Percentiles rank a stretch among this genome's conserved stretches.
These are phyloP conservation scores for Allium sativum DNA, from an alignment of 106 monocot genomes.

Conservation along the genomic window DNA sequence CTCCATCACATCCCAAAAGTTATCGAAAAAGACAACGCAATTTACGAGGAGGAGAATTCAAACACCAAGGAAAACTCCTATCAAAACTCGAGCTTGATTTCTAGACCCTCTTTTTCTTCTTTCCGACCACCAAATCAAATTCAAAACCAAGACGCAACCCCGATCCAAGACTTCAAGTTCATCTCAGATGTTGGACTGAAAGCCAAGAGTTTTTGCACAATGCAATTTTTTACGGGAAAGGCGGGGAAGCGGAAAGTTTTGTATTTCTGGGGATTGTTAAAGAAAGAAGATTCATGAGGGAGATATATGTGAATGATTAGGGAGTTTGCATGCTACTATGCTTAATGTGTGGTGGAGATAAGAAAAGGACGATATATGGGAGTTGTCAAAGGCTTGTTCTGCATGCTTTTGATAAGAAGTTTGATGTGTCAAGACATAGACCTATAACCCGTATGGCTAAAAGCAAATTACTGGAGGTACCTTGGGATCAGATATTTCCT, in stretches of 20 bases:
- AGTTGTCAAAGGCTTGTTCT: slow-evolving; percentile 35
- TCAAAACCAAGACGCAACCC: slow-evolving; percentile 15
- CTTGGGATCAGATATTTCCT: too few species aligned
- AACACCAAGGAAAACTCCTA: background rate
- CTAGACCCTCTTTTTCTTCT: background rate
- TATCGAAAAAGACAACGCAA: slow-evolving; percentile 6
- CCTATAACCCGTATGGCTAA: too few species aligned
- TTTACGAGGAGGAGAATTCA: background rate
- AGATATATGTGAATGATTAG: slow-evolving; percentile 36
- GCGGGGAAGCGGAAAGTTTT: slow-evolving; percentile 9
- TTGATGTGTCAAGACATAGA: too few species aligned
- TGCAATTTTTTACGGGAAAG: background rate
- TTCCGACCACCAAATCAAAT: slow-evolving; percentile 5
- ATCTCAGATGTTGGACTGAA: background rate
- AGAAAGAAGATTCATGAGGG: slow-evolving; percentile 37
- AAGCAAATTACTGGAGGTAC: too few species aligned
- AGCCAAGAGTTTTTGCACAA: too few species aligned
- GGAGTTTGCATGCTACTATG: slow-evolving; percentile 46
- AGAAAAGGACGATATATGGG: slow-evolving; percentile 29
- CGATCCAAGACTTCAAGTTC: slow-evolving; percentile 6
- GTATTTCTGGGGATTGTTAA: slow-evolving; percentile 38
- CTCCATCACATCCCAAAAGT: slow-evolving; percentile 6
- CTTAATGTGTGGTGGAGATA: slow-evolving; percentile 33
- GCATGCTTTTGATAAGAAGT: too few species aligned
- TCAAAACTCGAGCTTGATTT: background rate